A percentile compares a stretch with the other conserved stretches of the same genome.
These are phyloP conservation scores for Phytophthora agathidicida DNA, from an alignment of 352 stramenopile species.

Conservation along the genomic window DNA sequence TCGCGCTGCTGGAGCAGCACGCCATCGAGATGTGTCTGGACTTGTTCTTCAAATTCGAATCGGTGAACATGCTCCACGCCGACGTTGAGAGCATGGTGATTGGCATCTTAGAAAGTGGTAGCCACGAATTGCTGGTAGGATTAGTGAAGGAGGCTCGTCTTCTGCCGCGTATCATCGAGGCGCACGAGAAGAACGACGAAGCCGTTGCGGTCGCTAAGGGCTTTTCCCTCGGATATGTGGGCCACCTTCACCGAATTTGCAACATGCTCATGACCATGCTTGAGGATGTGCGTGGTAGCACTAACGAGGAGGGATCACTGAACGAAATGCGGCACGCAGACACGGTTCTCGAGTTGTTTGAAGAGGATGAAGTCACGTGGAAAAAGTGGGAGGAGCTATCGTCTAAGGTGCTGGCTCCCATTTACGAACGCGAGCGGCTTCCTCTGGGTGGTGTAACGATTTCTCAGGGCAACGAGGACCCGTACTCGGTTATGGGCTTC, in stretches of 20 bases:
- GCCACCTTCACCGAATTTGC: slow-evolving; percentile 84
- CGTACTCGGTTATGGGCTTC: slow-evolving; percentile 80
- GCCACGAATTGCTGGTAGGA: slow-evolving; percentile 69
- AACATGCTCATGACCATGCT: slow-evolving; percentile 87
- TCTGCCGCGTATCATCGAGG: slow-evolving; percentile 75
- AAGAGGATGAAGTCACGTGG: slow-evolving; percentile 78
- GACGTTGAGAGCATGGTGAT: slow-evolving; percentile 89
- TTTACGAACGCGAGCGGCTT: slow-evolving; percentile 82
- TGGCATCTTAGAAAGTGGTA: slow-evolving; percentile 81
- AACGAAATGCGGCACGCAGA: slow-evolving; percentile 90
- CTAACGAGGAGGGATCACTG: slow-evolving; percentile 62
- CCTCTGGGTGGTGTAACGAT: slow-evolving; percentile 74
- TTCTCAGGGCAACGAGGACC: slow-evolving; percentile 59
- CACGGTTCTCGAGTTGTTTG: slow-evolving; percentile 78
- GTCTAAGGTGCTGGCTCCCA: slow-evolving; percentile 64
- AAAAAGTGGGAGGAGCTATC: slow-evolving; percentile 83
- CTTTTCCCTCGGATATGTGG: slow-evolving; percentile 81
- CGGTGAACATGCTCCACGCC: slow-evolving; percentile 87
- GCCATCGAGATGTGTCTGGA: slow-evolving; percentile 79
- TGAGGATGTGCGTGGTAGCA: slow-evolving; percentile 73
- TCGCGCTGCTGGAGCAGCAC: slow-evolving; percentile 65
- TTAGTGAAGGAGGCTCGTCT: slow-evolving; percentile 81
- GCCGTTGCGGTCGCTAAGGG: slow-evolving; percentile 59
- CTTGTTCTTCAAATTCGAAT: slow-evolving; percentile 90
- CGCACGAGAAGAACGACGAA: slow-evolving; percentile 80